Evolutionary conservation across 768 basidiomycete species (phyloP), one percentile per base, ranked within the genome.

Genomic region (Hygrophoropsis aurantiaca): DNA sequence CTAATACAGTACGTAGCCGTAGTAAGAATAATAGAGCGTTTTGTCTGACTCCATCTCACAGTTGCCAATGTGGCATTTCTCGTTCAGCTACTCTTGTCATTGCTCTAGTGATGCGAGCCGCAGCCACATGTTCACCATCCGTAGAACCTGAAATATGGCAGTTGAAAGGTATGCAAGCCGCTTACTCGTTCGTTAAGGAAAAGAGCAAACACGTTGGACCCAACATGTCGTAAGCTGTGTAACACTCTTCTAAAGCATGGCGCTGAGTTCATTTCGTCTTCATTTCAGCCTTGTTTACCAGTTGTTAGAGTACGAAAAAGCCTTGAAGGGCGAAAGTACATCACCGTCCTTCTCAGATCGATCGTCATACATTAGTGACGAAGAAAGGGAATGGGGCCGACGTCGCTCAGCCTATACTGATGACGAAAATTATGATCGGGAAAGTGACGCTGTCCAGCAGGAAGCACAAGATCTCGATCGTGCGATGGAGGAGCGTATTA

Each of bases 31-130:
- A 38, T 44, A 33, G 49, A 27, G 5, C 36, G 35, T 25, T 45
- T 44, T 35, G 46, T 51, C 56, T 60, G 54, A 58, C 35, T 5
- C 53, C 33, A 46, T 13, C n/a, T 42, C 52, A 5, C 54, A 93
- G 90, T 64, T 95, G 93, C 66, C 93, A 95, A 70, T 93, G 92
- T 66, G 93, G 93, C 56, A 87, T 95, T 26, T 94, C 92, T 18
- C 80, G 93, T 53, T 92, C 89, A 8, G 93, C 93, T 15, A 94
- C 93, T 2, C 70, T 94, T 62, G 81, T 87, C 40, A 94, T 95
- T 51, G 93, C 92, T 30, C 78, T 94, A 47, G 90, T 94, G 53
- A 95, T 95, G 92, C 82, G 90, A 42, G 89, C 91, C n/a, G 90
- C 92, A 23, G 82, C 85, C 39, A 74, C 80, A 37, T 76, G 74